phyloP scores from a whole-genome alignment of 1,284 basidiomycete genomes.

The Crucibulum cyathiforme region DNA sequence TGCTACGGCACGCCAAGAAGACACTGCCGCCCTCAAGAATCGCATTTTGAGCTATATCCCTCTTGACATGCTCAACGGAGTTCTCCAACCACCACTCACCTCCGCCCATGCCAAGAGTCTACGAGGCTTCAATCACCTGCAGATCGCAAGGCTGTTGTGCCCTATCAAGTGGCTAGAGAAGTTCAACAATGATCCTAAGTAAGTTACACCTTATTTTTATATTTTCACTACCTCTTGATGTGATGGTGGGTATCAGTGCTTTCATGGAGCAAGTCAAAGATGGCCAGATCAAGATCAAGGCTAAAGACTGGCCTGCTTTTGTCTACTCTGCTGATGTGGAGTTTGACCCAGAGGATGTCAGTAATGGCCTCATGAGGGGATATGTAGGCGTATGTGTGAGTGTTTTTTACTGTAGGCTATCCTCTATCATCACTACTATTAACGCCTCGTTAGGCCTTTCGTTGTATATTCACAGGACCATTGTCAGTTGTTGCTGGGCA shows the following conservation, averaged over 20 bases:
- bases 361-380: background rate
- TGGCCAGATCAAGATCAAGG: no score
- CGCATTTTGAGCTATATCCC: background rate
- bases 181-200: background rate
- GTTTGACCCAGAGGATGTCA: no score
- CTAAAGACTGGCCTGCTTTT: no score
- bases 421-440: background rate
- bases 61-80: no score
- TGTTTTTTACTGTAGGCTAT: no score
- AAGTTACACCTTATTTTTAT: background rate
- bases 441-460: conserved; percentile 5
- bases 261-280: no score
- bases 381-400: background rate
- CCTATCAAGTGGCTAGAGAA: background rate
- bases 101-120: background rate
- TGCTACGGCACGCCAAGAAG: background rate
- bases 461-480: conserved; percentile 15
- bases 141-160: background rate
- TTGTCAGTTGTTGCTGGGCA: conserved; percentile 3
- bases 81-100: background rate
- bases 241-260: no score
- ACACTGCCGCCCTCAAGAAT: background rate
- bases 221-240: background rate
- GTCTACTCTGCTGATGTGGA: no score
- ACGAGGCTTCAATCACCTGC: background rate